Evolutionary conservation across 495 filamentous ascomycete species (phyloP).

Genomic region (Choiromyces venosus): DNA sequence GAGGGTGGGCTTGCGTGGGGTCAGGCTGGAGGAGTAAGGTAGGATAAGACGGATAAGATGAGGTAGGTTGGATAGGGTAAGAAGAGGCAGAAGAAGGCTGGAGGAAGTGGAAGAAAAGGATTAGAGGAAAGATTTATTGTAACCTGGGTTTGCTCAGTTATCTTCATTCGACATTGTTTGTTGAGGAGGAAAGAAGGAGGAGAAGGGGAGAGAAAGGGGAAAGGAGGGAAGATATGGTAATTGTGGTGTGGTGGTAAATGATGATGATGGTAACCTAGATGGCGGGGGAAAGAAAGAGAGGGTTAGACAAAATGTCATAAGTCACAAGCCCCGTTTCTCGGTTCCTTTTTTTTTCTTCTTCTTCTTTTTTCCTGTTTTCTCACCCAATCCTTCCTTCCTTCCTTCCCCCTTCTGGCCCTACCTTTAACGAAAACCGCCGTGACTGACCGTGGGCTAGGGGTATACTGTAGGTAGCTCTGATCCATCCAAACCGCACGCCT

Average conservation of each 20-base stretch:
- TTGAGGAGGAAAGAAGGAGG: neutral
- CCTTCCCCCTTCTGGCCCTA: neutral
- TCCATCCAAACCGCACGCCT: neutral
- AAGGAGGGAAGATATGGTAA: neutral
- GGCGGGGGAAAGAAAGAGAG: neutral
- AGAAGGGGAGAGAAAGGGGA: neutral
- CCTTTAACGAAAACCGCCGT: neutral
- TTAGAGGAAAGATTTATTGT: neutral
- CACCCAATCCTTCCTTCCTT: neutral
- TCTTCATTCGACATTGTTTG: conserved; percentile 1
- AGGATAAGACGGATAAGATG: neutral
- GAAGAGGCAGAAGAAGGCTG: neutral
- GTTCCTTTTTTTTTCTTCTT: too few species aligned
- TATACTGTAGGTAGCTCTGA: neutral
- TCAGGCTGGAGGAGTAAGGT: neutral
- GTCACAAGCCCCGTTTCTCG: neutral
- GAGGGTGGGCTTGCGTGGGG: neutral
- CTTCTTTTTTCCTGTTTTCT: neutral
- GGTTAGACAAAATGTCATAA: neutral
- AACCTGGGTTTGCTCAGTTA: neutral
- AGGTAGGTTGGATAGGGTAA: neutral
- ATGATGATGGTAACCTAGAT: neutral
- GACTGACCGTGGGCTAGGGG: neutral
- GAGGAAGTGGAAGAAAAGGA: neutral
- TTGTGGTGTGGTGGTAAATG: neutral